These are phyloP conservation scores for Lomentospora prolificans DNA, from an alignment of 2,329 filamentous ascomycete species.

Conservation along the genomic window DNA sequence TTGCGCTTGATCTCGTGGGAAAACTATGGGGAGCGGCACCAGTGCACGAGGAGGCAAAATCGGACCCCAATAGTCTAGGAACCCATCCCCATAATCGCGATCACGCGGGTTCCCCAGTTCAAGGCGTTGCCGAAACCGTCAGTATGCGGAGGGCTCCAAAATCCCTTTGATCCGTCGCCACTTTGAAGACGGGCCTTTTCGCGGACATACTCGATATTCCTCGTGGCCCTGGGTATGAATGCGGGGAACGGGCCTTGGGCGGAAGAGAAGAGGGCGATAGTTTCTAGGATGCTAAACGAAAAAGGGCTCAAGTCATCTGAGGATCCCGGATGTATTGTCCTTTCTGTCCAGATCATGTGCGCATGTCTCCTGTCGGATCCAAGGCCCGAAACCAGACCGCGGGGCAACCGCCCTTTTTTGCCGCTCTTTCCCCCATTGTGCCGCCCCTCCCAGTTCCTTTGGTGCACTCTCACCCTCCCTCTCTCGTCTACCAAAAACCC, in stretches of 20 bases:
- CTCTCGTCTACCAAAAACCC: background rate
- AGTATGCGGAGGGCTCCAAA: too few relatives aligned
- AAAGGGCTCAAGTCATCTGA: background rate
- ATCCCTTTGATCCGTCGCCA: background rate
- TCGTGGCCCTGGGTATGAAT: background rate
- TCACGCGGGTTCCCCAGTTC: too few relatives aligned
- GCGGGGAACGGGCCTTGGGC: background rate
- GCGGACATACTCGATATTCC: background rate
- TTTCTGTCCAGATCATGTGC: background rate
- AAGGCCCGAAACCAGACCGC: background rate
- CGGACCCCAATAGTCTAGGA: too few relatives aligned
- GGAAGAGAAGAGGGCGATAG: background rate
- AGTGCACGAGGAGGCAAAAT: too few relatives aligned
- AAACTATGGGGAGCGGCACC: too few relatives aligned
- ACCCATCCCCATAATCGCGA: too few relatives aligned
- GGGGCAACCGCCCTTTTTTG: background rate
- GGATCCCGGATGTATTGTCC: background rate
- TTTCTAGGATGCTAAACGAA: background rate
- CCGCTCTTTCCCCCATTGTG: background rate
- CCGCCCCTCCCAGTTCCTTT: background rate
- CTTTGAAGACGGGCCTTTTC: constrained; percentile 2
- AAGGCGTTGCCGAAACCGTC: too few relatives aligned
- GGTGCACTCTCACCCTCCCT: too few relatives aligned
- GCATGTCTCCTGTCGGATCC: background rate
- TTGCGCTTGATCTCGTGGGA: background rate